phyloP scores from a whole-genome alignment of 768 basidiomycete species.

The Suillus ampliporus region DNA sequence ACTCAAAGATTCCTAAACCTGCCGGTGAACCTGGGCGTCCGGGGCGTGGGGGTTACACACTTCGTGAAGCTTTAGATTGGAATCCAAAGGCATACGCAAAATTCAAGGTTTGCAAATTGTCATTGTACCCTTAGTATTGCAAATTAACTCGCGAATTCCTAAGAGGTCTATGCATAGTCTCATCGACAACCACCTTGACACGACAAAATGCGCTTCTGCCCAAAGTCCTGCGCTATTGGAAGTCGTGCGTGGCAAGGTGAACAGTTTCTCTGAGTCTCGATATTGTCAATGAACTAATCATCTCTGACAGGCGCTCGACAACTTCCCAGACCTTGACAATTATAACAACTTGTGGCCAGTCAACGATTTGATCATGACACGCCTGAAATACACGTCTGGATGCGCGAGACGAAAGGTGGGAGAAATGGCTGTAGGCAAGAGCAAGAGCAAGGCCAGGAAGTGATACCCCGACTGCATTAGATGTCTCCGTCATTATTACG shows the following conservation, averaged over 20 bases:
- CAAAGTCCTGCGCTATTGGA: conserved; percentile 9
- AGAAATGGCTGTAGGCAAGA: conserved; percentile 12
- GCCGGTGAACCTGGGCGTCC: conserved; percentile 27
- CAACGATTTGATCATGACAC: conserved; percentile 16
- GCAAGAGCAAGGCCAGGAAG: conserved; percentile 8
- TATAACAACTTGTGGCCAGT: conserved; percentile 17
- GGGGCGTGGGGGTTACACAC: conserved; percentile 31
- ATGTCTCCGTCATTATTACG: neutral
- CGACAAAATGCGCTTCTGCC: conserved; percentile 14
- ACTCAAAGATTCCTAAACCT: conserved; percentile 31
- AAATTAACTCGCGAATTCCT: neutral
- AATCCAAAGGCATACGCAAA: conserved; percentile 17
- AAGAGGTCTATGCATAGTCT: conserved; percentile 7
- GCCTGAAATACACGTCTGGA: conserved; percentile 15
- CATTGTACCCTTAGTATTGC: neutral
- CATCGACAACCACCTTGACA: conserved; percentile 16
- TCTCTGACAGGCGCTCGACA: neutral
- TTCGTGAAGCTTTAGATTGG: conserved; percentile 27
- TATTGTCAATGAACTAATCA: neutral
- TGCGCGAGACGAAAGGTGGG: neutral
- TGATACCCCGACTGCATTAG: neutral
- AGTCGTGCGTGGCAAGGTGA: neutral
- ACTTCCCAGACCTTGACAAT: conserved; percentile 18
- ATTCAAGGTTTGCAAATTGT: conserved; percentile 25
- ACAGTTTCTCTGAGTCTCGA: neutral